Evolutionary conservation across 2,329 filamentous ascomycete species (phyloP).

Genomic region (Xylaria polymorpha): DNA sequence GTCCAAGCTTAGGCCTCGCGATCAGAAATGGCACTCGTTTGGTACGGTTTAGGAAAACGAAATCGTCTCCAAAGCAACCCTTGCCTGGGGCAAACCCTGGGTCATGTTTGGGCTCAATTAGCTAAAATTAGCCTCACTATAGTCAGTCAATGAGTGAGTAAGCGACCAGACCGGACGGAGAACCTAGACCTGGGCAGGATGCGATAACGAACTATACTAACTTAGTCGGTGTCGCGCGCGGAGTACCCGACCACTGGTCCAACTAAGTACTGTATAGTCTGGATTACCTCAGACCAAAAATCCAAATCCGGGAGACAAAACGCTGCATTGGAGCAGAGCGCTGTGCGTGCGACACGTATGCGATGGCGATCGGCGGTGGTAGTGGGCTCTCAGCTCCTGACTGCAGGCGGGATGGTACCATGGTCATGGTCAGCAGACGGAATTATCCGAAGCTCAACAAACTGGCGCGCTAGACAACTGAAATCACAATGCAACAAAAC

Average conservation of each 20-base stretch:
- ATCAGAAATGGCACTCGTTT: not conserved
- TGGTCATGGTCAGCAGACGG: conserved; percentile 25
- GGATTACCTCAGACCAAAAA: conserved; percentile 7
- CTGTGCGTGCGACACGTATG: conserved; percentile 9
- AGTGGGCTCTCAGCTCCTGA: conserved; percentile 22
- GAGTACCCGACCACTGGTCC: not conserved
- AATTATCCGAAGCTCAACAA: conserved; percentile 27
- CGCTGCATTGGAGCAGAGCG: not conserved
- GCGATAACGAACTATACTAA: not conserved
- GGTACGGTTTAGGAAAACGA: not conserved
- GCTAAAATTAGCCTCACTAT: conserved; percentile 28
- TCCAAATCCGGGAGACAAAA: conserved; percentile 1
- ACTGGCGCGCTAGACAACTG: not conserved
- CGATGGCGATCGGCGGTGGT: conserved; percentile 30
- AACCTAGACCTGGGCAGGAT: conserved; percentile 5
- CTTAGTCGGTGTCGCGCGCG: not conserved
- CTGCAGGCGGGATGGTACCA: not conserved
- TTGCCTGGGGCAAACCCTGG: not conserved
- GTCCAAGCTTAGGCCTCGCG: not conserved
- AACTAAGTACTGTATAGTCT: not conserved
- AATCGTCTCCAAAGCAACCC: not conserved
- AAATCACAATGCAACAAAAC: conserved; percentile 3
- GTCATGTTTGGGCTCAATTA: not conserved
- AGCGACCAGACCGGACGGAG: conserved; percentile 6
- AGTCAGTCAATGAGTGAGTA: conserved; percentile 24